Evolutionary conservation across 257 asterid genomes (phyloP).

Genomic region (Lithospermum erythrorhizon): DNA sequence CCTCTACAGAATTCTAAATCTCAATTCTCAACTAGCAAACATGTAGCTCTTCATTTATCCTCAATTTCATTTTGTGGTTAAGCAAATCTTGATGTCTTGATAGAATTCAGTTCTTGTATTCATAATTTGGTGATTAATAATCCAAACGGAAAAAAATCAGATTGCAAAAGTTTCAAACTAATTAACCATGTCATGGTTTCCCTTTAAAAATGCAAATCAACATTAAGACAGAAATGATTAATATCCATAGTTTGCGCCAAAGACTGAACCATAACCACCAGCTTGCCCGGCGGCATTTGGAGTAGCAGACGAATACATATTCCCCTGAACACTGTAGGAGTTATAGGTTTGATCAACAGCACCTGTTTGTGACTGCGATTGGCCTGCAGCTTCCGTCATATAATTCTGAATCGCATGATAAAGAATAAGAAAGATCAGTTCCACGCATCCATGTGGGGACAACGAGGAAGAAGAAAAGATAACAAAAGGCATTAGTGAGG

Average conservation of each 20-base stretch:
- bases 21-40: too few species aligned
- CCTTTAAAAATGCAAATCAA: too few species aligned
- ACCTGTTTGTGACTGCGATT: conserved; percentile 40
- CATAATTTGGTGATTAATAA: too few species aligned
- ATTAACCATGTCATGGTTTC: background rate
- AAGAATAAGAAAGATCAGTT: background rate
- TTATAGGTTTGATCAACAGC: conserved; percentile 52
- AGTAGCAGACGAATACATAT: conserved; percentile 19
- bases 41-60: too few species aligned
- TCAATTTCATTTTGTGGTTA: too few species aligned
- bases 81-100: too few species aligned
- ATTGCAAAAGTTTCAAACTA: background rate
- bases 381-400: conserved; percentile 72
- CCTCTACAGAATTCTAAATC: too few species aligned
- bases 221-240: too few species aligned
- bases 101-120: too few species aligned
- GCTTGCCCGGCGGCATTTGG: background rate
- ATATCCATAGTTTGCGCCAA: background rate
- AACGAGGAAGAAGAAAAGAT: background rate
- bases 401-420: conserved; percentile 45
- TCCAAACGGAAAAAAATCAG: too few species aligned
- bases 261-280: background rate
- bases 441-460: background rate
- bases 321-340: conserved; percentile 40
- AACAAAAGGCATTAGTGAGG: too few species aligned